Evolutionary conservation across 2,329 filamentous ascomycete genomes (phyloP).

Genomic region (Colletotrichum euphorbiae): DNA sequence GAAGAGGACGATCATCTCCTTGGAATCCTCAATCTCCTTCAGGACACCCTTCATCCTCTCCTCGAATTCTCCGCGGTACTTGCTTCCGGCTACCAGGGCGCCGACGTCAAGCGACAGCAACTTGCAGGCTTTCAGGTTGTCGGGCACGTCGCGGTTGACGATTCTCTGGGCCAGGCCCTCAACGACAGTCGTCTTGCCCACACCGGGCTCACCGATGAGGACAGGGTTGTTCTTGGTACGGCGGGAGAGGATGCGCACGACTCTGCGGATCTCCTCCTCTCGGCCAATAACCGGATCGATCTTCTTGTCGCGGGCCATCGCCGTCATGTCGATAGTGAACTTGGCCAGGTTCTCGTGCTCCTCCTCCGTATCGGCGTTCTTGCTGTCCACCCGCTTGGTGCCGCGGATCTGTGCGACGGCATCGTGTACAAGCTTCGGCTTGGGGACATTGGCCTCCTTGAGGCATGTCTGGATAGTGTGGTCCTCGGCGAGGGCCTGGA

Average conservation of each 20-base stretch:
- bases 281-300: slow-evolving; percentile 97
- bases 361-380: slow-evolving; percentile 91
- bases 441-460: slow-evolving; percentile 90
- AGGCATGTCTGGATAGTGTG: slow-evolving; percentile 77
- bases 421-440: slow-evolving; percentile 87
- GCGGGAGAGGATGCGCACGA: slow-evolving; percentile 90
- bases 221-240: slow-evolving; percentile 99
- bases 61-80: slow-evolving; percentile 98
- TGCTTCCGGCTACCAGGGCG: slow-evolving; percentile 94
- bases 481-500: slow-evolving; percentile 87
- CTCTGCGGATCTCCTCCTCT: slow-evolving; percentile 94
- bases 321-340: slow-evolving; percentile 98
- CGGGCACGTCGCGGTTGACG: slow-evolving; percentile 95
- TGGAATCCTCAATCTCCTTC: slow-evolving; percentile 94
- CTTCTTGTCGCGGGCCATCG: slow-evolving; percentile 95
- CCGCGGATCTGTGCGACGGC: slow-evolving; percentile 94
- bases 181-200: slow-evolving; percentile 97
- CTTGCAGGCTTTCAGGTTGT: slow-evolving; percentile 93
- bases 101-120: slow-evolving; percentile 96
- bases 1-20: slow-evolving; percentile 97
- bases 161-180: slow-evolving; percentile 96
- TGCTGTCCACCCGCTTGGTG: slow-evolving; percentile 93
- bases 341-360: slow-evolving; percentile 97
- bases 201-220: slow-evolving; percentile 96
- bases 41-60: slow-evolving; percentile 99